Evolutionary conservation across 2,329 filamentous ascomycete genomes (phyloP), one percentile per base, ranked within the genome.

Genomic region (Claviceps monticola): DNA sequence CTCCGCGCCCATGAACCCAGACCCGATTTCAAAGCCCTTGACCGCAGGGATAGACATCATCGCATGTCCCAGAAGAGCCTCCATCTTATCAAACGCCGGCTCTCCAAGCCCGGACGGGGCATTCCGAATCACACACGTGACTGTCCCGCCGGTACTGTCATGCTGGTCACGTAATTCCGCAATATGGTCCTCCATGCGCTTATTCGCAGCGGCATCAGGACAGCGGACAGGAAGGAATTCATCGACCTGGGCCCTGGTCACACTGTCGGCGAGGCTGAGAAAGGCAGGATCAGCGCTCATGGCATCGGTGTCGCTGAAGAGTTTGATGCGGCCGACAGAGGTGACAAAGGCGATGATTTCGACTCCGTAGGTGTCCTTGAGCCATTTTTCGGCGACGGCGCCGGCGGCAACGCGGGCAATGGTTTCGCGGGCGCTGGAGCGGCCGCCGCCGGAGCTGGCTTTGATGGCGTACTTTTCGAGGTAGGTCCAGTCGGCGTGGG

Each of bases 401-500:
- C 90, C 89, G 19, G 90, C 90, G 49, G 91, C 90, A 21, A 97
- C 91, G 59, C 91, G 80, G 56, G 85, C 88, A 64, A 97, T 95
- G 11, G 91, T 97, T 76, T 97, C 91, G 57, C 91, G 77, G n/a
- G 93, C 93, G 66, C 84, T 90, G 66, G 85, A 90, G 56, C 93
- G 79, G 51, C 93, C 91, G 60, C 93, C 91, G 53, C 93, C 91
- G 55, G 83, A 89, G 66, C 82, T 87, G 39, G 93, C 89, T 74
- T 94, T 94, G 60, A 94, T 83, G 53, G 91, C 91, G 68, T 98
- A 98, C 73, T 97, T 97, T 68, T 95, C 87, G 55, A 95, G 76
- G 71, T 97, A 97, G 55, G 93, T 97, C 80, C 86, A 96, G 71
- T 97, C 91, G 54, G 93, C 91, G 70, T 97, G 93, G 58, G 83